A percentile compares a stretch with the other conserved stretches of the same genome.
These are phyloP conservation scores for Leccinum ochraceum DNA, from an alignment of 768 basidiomycete genomes.

Conservation along the genomic window DNA sequence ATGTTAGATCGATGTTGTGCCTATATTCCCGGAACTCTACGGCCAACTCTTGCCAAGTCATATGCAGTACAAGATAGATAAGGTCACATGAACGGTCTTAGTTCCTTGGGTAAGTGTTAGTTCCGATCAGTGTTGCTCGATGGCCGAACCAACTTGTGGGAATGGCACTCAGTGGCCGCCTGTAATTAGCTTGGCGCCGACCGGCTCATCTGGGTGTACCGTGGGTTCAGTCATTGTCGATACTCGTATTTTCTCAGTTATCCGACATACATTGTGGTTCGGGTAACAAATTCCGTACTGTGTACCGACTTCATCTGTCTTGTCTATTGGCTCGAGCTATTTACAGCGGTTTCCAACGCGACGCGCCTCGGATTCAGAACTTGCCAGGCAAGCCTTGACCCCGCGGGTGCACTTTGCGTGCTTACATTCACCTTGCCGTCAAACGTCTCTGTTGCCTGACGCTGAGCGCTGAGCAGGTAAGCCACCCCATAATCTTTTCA, in stretches of 20 bases:
- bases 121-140: neutral
- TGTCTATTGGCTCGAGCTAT: too few relatives aligned
- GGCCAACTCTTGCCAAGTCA: neutral
- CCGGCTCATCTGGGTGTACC: neutral
- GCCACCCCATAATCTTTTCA: too few relatives aligned
- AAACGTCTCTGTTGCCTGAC: too few relatives aligned
- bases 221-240: neutral
- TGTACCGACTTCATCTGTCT: too few relatives aligned
- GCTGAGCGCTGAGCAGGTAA: too few relatives aligned
- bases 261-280: neutral
- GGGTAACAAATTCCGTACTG: neutral
- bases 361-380: too few relatives aligned
- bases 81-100: neutral
- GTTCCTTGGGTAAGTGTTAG: neutral
- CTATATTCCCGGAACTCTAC: neutral
- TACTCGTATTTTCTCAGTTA: slow-evolving; percentile 2
- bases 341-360: too few relatives aligned
- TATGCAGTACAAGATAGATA: neutral
- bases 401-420: too few relatives aligned
- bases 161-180: neutral
- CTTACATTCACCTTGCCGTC: too few relatives aligned
- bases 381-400: too few relatives aligned
- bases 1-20: neutral
- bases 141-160: neutral
- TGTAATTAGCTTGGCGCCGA: neutral